Evolutionary conservation across 257 asterid genomes (phyloP).

Genomic region (Jacaranda mimosifolia): DNA sequence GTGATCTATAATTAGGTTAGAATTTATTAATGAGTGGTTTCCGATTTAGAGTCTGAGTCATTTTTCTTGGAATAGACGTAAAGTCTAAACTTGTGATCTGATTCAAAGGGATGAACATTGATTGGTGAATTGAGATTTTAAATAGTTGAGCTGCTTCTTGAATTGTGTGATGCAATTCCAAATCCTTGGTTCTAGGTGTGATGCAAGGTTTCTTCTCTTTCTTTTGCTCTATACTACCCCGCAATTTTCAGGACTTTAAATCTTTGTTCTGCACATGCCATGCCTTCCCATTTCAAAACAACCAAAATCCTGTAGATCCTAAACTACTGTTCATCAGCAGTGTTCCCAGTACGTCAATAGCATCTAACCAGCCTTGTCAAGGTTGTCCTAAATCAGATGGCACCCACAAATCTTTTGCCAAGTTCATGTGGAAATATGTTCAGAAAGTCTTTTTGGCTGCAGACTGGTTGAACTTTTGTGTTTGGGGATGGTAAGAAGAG

Average conservation of each 20-base stretch:
- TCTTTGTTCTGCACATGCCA: neutral
- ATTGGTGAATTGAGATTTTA: no score
- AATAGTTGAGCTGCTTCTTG: no score
- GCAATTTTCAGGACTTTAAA: neutral
- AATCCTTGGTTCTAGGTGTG: no score
- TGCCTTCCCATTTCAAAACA: neutral
- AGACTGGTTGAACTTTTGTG: neutral
- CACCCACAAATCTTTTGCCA: neutral
- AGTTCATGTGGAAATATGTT: neutral
- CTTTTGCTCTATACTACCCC: no score
- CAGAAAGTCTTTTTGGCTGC: neutral
- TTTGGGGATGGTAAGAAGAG: neutral
- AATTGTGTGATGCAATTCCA: no score
- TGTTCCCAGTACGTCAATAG: neutral
- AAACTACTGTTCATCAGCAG: neutral
- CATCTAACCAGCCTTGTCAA: neutral
- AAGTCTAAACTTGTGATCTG: no score
- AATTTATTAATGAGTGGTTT: no score
- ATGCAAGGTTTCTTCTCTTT: no score
- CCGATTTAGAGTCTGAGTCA: no score
- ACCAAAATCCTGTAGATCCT: neutral
- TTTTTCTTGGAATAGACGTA: no score
- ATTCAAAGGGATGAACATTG: no score
- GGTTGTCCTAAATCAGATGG: neutral
- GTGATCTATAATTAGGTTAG: no score